phyloP scores from a whole-genome alignment of 192 early-diverging fungal species.

The Entomortierella lignicola region DNA sequence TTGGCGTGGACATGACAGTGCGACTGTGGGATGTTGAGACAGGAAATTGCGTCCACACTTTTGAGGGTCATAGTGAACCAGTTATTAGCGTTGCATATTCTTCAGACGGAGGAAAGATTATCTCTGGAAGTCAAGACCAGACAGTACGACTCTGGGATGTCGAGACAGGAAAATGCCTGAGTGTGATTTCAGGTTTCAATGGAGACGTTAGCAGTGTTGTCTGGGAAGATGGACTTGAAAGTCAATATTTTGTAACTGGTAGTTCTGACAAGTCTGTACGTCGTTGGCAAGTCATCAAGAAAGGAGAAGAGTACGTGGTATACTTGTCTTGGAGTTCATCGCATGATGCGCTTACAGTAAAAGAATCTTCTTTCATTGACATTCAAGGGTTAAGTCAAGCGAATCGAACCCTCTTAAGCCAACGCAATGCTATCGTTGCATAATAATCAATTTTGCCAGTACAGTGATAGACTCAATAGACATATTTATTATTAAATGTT shows the following conservation, averaged over 20 bases:
- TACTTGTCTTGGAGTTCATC: background rate
- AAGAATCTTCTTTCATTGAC: background rate
- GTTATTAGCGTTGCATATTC: background rate
- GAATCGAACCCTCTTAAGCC: background rate
- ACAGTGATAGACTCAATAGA: no score
- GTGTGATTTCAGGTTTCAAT: constrained; percentile 1
- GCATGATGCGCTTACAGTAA: background rate
- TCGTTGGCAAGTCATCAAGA: constrained; percentile 2
- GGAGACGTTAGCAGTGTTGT: background rate
- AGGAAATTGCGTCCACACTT: background rate
- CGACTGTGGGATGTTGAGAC: constrained; percentile 3
- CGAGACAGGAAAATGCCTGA: background rate
- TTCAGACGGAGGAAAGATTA: background rate
- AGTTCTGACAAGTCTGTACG: constrained; percentile 11
- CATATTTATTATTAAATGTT: no score
- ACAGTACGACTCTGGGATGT: no score
- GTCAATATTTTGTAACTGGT: background rate
- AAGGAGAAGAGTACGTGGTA: background rate
- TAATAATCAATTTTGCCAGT: no score
- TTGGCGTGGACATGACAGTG: constrained; percentile 2
- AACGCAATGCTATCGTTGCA: background rate
- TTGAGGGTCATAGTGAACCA: background rate
- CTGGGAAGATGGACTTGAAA: background rate
- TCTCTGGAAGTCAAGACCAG: background rate
- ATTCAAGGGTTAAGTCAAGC: background rate